phyloP scores from a whole-genome alignment of 345 rosid genomes.

The Hibiscus syriacus region DNA sequence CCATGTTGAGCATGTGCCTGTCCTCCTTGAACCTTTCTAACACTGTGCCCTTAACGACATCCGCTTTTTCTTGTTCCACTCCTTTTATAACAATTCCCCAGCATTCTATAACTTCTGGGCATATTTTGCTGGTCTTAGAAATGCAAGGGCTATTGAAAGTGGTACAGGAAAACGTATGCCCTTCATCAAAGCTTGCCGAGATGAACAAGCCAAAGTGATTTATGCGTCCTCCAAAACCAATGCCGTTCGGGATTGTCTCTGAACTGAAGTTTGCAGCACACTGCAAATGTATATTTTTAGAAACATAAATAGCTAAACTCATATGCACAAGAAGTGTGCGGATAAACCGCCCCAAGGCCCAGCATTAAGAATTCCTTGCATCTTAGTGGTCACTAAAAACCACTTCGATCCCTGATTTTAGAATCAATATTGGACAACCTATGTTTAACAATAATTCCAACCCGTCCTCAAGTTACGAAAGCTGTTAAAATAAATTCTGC shows the following conservation, averaged over 20 bases:
- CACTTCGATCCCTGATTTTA: not conserved
- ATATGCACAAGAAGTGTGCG: not conserved
- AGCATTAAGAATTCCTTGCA: not conserved
- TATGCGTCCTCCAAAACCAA: constrained; percentile 76
- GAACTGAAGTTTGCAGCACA: constrained; percentile 82
- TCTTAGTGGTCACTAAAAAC: not conserved
- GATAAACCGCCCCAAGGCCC: not conserved
- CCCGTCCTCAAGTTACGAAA: not conserved
- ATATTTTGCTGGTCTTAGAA: constrained; percentile 38
- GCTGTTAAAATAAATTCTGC: not conserved
- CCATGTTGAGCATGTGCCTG: constrained; percentile 79
- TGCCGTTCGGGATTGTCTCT: constrained; percentile 88
- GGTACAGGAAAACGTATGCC: constrained; percentile 63
- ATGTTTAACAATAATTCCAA: not conserved
- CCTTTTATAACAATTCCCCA: constrained; percentile 58
- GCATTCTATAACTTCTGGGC: constrained; percentile 78
- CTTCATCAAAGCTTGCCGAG: constrained; percentile 70
- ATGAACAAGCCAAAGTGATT: constrained; percentile 78
- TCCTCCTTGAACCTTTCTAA: constrained; percentile 84
- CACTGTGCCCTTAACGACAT: constrained; percentile 40
- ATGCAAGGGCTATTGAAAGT: constrained; percentile 82
- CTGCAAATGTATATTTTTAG: constrained; percentile 28
- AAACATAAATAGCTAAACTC: not conserved
- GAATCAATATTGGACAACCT: not conserved
- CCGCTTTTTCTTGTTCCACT: constrained; percentile 31